Base-by-base conservation (phyloP, 2,329 filamentous ascomycete genomes). In the Aspergillus novofumigatus region DNA sequence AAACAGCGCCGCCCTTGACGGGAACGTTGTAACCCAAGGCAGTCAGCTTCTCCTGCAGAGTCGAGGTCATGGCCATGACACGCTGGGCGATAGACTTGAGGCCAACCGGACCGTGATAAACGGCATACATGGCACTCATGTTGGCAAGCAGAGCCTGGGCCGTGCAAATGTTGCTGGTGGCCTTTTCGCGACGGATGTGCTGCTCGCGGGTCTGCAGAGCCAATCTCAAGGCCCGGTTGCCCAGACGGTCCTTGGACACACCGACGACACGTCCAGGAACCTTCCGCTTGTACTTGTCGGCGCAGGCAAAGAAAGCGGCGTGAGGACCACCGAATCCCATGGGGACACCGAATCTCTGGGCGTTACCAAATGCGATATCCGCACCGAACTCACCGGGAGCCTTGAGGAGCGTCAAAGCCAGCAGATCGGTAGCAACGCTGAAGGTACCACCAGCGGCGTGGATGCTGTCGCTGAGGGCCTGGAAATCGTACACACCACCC, bases 141-240 rank as follows among this genome's bases (percentile, higher is more conserved):
- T 97, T 97, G 41, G 93, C 93, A 52, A 97, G 81, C 26, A 97
- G 79, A 8, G 93, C 93, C 76, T 97, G 93, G 1, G 93, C 92
- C 1, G 93, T 97, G 79, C 93, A 97, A 58, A 97, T 92, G 71
- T 97, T 97, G 80, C 92, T 96, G 1, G 93, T 97, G 1, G 93
- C 93, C 82, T 97, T 97, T 74, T 97, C 93, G 69, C 93, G 85
- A 63, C 93, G 85, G 72, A 97, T 97, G 73, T 97, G 93, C 78
- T 97, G 93, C 77, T 97, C 93, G 66, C 93, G 83, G 9, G 93
- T 97, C 77, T 97, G 93, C 53, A 97, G 79, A 20, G 93, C 90
- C 69, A 97, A 78, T 66, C 93, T 84, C 63, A 95, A 86, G 4
- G 92, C 93, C 11, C 83, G 87, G 61, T 90, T 85, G 7, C 93